Base-by-base conservation (phyloP, 202 grass and related monocot species). In the Saccharum hybrid region DNA sequence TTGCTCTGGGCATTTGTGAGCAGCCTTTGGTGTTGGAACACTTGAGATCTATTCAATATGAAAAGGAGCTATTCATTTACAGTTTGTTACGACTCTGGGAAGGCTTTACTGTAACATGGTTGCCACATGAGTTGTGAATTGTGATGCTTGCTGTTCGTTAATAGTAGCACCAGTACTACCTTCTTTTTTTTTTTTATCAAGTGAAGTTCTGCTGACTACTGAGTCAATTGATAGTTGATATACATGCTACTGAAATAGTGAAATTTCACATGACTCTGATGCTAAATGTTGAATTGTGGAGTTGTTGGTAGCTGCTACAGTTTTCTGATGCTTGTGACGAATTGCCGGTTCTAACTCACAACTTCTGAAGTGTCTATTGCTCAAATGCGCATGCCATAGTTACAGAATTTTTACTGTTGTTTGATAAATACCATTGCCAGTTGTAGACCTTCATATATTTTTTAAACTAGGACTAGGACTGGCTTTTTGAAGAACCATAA, bases 1-100 rank as follows among this genome's bases (percentile, higher is more conserved):
- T 82, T 79, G 62, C 51, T 83, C 79, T 68, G 79, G 18, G 67
- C 83, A 63, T 86, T 82, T 83, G 68, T 83, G 79, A 86, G 74
- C 74, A 83, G 61, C 61, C 63, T 83, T 80, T 80, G 18, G 69
- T 85, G 56, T 68, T 57, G 80, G 54, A 82, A 75, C 63, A 70
- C 83, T 78, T 51, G 12, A 69, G 12, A 52, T 22, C n/a, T 80
- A 80, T 76, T 86, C 42, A 75, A 83, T 80, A 86, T 80, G 63
- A 83, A 83, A 69, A 69, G 11, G 6, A 73, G 38, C 18, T 74
- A 83, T 83, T 83, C 33, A 14, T 63, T 86, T 75, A 86, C 36
- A 68, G 60, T 82, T 28, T 11, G 12, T 70, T 81, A 1, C 39
- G 56, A 9, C 71, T 54, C 59, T 71, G 59, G 16, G 21, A 68